A percentile compares a stretch with the other conserved stretches of the same genome.
These are phyloP conservation scores for Saccharomyces mikatae DNA, from an alignment of 805 yeast species.

Conservation along the genomic window DNA sequence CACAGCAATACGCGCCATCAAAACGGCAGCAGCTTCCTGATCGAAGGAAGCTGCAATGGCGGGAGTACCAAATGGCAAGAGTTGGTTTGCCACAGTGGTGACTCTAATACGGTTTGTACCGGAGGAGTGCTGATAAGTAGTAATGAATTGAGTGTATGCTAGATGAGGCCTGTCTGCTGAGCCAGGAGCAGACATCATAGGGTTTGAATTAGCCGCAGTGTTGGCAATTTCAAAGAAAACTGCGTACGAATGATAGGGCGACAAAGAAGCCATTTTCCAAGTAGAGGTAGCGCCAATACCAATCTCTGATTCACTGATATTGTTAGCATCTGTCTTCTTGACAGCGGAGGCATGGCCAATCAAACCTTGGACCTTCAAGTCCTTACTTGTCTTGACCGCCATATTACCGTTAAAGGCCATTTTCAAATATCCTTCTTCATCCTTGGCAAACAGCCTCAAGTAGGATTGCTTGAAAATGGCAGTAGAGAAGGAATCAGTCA, in stretches of 20 bases:
- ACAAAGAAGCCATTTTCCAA: slow-evolving; percentile 76
- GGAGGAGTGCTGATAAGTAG: slow-evolving; percentile 90
- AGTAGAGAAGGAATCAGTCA: slow-evolving; percentile 90
- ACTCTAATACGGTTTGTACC: slow-evolving; percentile 86
- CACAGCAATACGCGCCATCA: slow-evolving; percentile 86
- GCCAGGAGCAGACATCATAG: slow-evolving; percentile 11
- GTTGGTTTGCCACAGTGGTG: slow-evolving; percentile 62
- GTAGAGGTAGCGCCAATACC: slow-evolving; percentile 90
- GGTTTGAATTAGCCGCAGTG: slow-evolving; percentile 19
- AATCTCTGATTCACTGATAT: slow-evolving; percentile 84
- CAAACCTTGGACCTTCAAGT: slow-evolving; percentile 82
- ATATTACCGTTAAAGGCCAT: slow-evolving; percentile 88
- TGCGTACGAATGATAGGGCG: slow-evolving; percentile 85
- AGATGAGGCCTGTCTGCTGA: slow-evolving; percentile 23
- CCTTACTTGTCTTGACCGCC: slow-evolving; percentile 80
- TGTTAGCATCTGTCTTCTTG: slow-evolving; percentile 52
- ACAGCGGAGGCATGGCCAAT: slow-evolving; percentile 87
- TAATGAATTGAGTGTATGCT: slow-evolving; percentile 71
- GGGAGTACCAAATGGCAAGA: slow-evolving; percentile 49
- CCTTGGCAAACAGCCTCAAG: slow-evolving; percentile 78
- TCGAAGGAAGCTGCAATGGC: slow-evolving; percentile 66
- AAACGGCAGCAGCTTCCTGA: slow-evolving; percentile 95
- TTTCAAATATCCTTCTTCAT: slow-evolving; percentile 74
- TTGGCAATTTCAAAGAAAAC: slow-evolving; percentile 75
- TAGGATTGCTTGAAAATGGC: slow-evolving; percentile 90